phyloP scores from a whole-genome alignment of 2,329 filamentous ascomycete genomes.

The Mariannaea elegans region DNA sequence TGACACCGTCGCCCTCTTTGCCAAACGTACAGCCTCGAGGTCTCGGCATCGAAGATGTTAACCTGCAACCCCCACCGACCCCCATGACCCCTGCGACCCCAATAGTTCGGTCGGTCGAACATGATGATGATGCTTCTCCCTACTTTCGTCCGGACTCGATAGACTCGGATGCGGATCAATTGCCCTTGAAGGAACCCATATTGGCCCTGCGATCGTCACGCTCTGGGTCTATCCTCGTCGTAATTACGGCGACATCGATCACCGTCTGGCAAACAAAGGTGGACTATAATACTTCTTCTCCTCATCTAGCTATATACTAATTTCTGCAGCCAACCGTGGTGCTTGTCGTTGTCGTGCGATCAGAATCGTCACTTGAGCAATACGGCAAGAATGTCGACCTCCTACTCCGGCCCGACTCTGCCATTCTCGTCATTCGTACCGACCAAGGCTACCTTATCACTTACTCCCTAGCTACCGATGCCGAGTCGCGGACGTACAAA shows the following conservation, averaged over 20 bases:
- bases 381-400: conserved; percentile 89
- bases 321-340: conserved; percentile 80
- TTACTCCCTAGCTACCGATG: conserved; percentile 88
- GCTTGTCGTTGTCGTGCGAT: conserved; percentile 85
- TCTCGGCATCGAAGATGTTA: conserved; percentile 45
- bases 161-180: conserved; percentile 40
- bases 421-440: conserved; percentile 91
- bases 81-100: conserved; percentile 66
- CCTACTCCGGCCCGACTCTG: conserved; percentile 87
- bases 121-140: conserved; percentile 52
- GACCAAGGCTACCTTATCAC: conserved; percentile 88
- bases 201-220: conserved; percentile 80
- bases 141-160: conserved; percentile 35
- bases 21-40: conserved; percentile 35
- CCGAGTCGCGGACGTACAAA: conserved; percentile 84
- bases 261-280: conserved; percentile 98
- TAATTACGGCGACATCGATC: conserved; percentile 84
- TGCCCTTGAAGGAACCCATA: conserved; percentile 70
- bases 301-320: conserved; percentile 19
- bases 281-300: conserved; percentile 40
- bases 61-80: conserved; percentile 51
- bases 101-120: conserved; percentile 66
- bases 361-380: conserved; percentile 77
- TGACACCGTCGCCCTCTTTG: conserved; percentile 24
- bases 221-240: conserved; percentile 83